These are phyloP conservation scores for Botryotinia globosa DNA, from an alignment of 2,329 filamentous ascomycete genomes.

Conservation along the genomic window DNA sequence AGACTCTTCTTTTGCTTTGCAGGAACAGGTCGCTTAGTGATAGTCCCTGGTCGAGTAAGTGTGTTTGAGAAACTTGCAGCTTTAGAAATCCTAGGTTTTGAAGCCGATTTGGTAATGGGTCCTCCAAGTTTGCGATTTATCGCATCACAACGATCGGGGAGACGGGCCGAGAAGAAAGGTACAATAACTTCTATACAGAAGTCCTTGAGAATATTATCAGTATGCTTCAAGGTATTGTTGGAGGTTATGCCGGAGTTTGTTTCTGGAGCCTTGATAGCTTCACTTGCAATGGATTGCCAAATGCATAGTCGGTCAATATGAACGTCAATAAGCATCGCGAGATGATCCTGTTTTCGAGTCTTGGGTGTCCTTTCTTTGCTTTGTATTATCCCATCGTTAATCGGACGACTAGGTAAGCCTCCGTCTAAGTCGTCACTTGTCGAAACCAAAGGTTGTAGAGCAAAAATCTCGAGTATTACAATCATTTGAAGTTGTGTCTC, in stretches of 20 bases:
- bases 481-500: conserved; percentile 82
- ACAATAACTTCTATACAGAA: conserved; percentile 80
- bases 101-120: conserved; percentile 58
- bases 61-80: conserved; percentile 41
- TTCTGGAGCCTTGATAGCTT: conserved; percentile 46
- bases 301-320: conserved; percentile 77
- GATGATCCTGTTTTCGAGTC: conserved; percentile 50
- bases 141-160: conserved; percentile 67
- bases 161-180: conserved; percentile 74
- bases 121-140: conserved; percentile 77
- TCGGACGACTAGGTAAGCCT: conserved; percentile 35
- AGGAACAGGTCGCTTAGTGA: conserved; percentile 47
- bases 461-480: conserved; percentile 71
- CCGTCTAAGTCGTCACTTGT: conserved; percentile 38
- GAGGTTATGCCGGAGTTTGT: conserved; percentile 36
- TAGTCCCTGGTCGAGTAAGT: conserved; percentile 52
- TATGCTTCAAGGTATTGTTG: conserved; percentile 27
- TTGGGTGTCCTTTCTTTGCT: conserved; percentile 30
- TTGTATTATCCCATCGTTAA: conserved; percentile 23
- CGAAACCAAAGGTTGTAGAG: conserved; percentile 57
- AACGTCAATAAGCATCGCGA: conserved; percentile 65
- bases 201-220: conserved; percentile 62
- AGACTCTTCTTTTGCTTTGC: conserved; percentile 51
- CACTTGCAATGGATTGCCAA: conserved; percentile 72
- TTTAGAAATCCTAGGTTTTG: conserved; percentile 49